A percentile compares a stretch with the other conserved stretches of the same genome.
Evolutionary conservation across 441 rosid species (phyloP).

Genomic region (Theobroma grandiflorum): DNA sequence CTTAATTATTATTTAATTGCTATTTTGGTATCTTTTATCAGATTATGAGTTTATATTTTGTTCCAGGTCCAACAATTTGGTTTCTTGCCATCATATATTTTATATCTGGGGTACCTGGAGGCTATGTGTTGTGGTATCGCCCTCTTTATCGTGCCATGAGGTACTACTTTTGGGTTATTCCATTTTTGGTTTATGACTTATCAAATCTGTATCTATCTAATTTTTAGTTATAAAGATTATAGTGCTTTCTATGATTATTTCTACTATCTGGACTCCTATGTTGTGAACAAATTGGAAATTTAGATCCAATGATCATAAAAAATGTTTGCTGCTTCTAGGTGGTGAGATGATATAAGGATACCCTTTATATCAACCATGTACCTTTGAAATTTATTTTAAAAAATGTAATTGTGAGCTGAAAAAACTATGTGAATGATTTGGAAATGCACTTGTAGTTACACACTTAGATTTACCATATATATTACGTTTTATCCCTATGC

Average conservation of each 20-base stretch:
- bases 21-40: slow-evolving; percentile 1
- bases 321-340: background rate
- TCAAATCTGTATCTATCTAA: background rate
- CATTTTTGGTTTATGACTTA: background rate
- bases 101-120: slow-evolving; percentile 94
- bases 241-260: background rate
- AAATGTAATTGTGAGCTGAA: no score
- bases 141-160: slow-evolving; percentile 98
- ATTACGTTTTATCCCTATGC: background rate
- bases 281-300: background rate
- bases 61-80: slow-evolving; percentile 92
- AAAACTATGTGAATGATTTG: no score
- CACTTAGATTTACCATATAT: background rate
- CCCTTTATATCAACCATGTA: no score
- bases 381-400: no score
- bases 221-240: background rate
- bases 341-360: background rate
- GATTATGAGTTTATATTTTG: slow-evolving; percentile 13
- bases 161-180: slow-evolving; percentile 47
- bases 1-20: slow-evolving; percentile 19
- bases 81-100: slow-evolving; percentile 93
- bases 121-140: slow-evolving; percentile 91
- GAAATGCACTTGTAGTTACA: no score
- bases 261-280: background rate
- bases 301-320: slow-evolving; percentile 11